These are phyloP conservation scores for Kwoniella botswanensis DNA, from an alignment of 768 basidiomycete species.

Conservation along the genomic window DNA sequence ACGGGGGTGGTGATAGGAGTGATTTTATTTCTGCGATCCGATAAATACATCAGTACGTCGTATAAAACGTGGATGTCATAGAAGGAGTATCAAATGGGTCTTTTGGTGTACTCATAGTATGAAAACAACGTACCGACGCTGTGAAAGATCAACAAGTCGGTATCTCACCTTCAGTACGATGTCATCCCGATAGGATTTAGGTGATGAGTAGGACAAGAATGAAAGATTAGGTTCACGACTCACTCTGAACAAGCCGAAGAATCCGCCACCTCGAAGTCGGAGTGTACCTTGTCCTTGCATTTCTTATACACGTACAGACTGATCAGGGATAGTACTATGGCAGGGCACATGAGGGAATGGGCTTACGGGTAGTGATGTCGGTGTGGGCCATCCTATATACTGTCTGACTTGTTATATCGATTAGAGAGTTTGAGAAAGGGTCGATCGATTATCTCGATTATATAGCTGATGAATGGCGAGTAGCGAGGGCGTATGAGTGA, in stretches of 20 bases:
- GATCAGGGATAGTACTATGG: neutral
- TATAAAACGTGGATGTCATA: too few relatives aligned
- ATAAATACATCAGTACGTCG: too few relatives aligned
- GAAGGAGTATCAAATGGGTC: too few relatives aligned
- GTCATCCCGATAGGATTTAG: neutral
- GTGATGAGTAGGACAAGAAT: neutral
- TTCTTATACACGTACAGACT: neutral
- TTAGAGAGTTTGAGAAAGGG: too few relatives aligned
- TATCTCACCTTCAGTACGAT: neutral
- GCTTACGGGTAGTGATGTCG: neutral
- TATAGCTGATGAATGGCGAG: too few relatives aligned
- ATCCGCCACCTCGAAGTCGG: conserved; percentile 11
- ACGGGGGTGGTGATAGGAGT: too few relatives aligned
- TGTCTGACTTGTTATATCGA: too few relatives aligned
- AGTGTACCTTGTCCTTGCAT: neutral
- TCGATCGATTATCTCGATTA: too few relatives aligned
- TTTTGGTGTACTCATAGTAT: too few relatives aligned
- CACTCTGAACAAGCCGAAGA: conserved; percentile 3
- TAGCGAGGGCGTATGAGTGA: too few relatives aligned
- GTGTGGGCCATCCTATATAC: too few relatives aligned
- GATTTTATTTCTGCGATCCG: too few relatives aligned
- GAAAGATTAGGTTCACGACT: neutral
- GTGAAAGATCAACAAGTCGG: neutral
- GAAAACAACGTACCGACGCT: neutral
- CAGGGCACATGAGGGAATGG: neutral